Evolutionary conservation across 2,329 filamentous ascomycete genomes (phyloP).

Genomic region (Trichoderma sp.): DNA sequence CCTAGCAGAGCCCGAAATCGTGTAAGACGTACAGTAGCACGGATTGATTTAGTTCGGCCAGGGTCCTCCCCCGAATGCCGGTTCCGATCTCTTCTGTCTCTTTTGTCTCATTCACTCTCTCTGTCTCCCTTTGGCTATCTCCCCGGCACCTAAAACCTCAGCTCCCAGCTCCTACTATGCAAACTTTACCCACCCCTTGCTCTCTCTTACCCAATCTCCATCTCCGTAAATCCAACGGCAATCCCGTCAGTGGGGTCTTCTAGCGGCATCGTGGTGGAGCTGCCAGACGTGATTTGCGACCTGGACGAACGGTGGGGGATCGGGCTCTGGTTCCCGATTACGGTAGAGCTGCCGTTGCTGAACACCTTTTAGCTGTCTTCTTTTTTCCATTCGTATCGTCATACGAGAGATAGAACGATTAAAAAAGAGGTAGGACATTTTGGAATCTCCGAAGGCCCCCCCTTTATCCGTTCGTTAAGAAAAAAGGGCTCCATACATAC

Average conservation of each 20-base stretch:
- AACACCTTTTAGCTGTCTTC: not conserved
- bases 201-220: not conserved
- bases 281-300: not conserved
- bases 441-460: not conserved
- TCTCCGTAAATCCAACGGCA: not conserved
- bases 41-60: not conserved
- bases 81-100: not conserved
- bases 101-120: not conserved
- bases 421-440: not conserved
- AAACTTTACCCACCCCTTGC: not conserved
- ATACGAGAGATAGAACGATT: not conserved
- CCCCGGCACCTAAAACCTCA: not conserved
- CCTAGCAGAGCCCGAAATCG: not conserved
- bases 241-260: not conserved
- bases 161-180: not conserved
- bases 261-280: not conserved
- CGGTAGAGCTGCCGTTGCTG: constrained; percentile 8
- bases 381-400: not conserved
- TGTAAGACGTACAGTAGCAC: not conserved
- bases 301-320: not conserved
- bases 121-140: not conserved
- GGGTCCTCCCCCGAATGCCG: not conserved
- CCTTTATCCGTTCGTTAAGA: not conserved
- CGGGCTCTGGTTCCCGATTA: constrained; percentile 6
- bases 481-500: not conserved